Evolutionary conservation across 2,329 filamentous ascomycete species (phyloP), one percentile per base, ranked within the genome.

Genomic region (Akanthomyces lecanii): DNA sequence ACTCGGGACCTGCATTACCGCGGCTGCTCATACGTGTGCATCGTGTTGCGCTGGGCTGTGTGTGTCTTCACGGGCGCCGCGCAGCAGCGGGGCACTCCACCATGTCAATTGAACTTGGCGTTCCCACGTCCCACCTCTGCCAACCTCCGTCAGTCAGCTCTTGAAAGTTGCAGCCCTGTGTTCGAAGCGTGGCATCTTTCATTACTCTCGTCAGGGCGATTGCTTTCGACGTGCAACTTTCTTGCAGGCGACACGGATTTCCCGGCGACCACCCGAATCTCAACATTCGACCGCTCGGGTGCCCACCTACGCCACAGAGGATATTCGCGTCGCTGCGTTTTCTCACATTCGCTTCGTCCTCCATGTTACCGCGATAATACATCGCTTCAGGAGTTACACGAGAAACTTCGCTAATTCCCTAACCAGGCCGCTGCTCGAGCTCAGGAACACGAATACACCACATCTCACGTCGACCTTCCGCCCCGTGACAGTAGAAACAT

Each of bases 401-500:
- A 38, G 28, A 55, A 44, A n/a, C 50, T 55, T 55, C 40, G 7
- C 45, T 25, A 5, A 12, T 25, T 47, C 62, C 56, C 57, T n/a
- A 21, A 44, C 36, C 25, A 60, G 47, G 51, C 60, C n/a, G 44
- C 52, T 50, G 48, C 44, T 30, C 60, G 40, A 51, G 16, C 59
- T 18, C 59, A 33, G 21, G 16, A 40, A 6, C 40, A 36, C 51
- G 14, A 23, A 28, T 21, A 33, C 28, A 28, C 21, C 38, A 10
- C 50, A 18, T 23, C 23, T 53, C 25, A 30, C 64, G 61, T 60
- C 62, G 54, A 47, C 61, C 55, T 45, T 25, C 44, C 38, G 58
- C 28, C 30, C 42, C 63, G 65, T 52, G 53, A 60, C 28, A 57
- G 18, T 40, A 45, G 40, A 54, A 66, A 59, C 69, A 76, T 79